Percentiles rank a stretch among this genome's conserved stretches.
Evolutionary conservation across 2,329 filamentous ascomycete species (phyloP).

Genomic region (Dryadomyces quercivorus): DNA sequence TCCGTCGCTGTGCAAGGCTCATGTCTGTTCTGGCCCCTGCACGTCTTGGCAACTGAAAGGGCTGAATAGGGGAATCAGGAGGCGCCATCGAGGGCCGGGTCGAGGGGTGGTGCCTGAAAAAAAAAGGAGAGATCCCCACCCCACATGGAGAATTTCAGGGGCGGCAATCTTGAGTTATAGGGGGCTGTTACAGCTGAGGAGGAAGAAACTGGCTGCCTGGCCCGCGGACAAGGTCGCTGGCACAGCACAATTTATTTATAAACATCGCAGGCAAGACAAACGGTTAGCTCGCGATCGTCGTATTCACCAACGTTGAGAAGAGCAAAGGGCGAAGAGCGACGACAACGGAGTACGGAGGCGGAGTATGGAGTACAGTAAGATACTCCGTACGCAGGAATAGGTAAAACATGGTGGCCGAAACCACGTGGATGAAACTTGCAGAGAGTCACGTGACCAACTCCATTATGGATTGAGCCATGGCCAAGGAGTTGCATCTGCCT

Average conservation of each 20-base stretch:
- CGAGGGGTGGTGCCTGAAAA: background rate
- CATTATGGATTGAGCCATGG: background rate
- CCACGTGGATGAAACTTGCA: too few relatives aligned
- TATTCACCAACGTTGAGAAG: background rate
- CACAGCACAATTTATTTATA: too few relatives aligned
- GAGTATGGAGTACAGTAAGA: too few relatives aligned
- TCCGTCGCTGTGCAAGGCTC: background rate
- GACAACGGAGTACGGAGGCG: too few relatives aligned
- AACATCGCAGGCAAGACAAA: too few relatives aligned
- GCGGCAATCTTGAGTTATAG: background rate
- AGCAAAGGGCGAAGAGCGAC: too few relatives aligned
- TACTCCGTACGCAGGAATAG: too few relatives aligned
- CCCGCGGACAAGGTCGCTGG: too few relatives aligned
- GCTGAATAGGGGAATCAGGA: background rate
- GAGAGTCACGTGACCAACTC: background rate
- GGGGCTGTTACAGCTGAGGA: background rate
- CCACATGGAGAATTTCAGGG: background rate
- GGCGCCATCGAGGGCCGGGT: background rate
- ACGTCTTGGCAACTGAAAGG: background rate
- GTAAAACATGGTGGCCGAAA: too few relatives aligned
- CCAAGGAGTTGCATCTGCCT: background rate
- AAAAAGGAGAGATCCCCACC: background rate
- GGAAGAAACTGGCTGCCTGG: background rate
- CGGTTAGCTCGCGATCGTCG: background rate
- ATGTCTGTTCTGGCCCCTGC: background rate